Base-by-base conservation (phyloP, 2,329 filamentous ascomycete species). In the Leptosphaerulina australis region DNA sequence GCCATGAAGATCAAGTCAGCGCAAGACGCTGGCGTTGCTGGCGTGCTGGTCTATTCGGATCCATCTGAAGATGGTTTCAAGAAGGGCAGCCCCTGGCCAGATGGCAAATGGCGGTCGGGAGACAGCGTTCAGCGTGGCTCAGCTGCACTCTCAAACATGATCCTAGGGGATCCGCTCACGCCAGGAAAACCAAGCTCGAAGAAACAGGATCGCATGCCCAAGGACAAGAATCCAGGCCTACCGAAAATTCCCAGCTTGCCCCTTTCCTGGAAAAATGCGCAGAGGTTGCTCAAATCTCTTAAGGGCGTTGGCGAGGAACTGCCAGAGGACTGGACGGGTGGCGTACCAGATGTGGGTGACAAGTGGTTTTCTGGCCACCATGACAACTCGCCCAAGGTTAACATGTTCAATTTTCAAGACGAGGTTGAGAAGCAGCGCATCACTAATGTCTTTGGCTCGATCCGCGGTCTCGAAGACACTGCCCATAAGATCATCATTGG, bases 1-100 rank as follows among this genome's bases (percentile, higher is more conserved):
- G 88, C 84, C 1, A 75, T 95, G 62, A 97, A 97, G 72, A 83
- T 99, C 64, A 96, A 93, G 74, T 89, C 90, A 8, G 94, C 94
- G 1, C 90, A 97, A 73, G 71, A 90, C 62, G 90, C 88, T 11
- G 94, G 94, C 1, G 94, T 91, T 57, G 85, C 81, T 2, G 94
- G 93, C 11, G 95, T 91, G 64, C 83, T 99, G 47, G 89, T 96
- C 50, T 99, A 97, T 76, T 96, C 88, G 41, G 94, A 97, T 68
- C 93, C 93, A 0, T 81, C 82, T 1, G 88, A 97, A 40, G 88
- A 96, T 67, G 91, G 91, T 1, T 94, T 92, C 64, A 72, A 83
- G 21, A 83, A 83, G 59, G 92, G 91, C 3, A 79, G 85, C 0
- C 80, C 84, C 0, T 91, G 87, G 59, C 92, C 93, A 0, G 78